phyloP scores from a whole-genome alignment of 164 flowering plant genomes.

The Macadamia tetraphylla region DNA sequence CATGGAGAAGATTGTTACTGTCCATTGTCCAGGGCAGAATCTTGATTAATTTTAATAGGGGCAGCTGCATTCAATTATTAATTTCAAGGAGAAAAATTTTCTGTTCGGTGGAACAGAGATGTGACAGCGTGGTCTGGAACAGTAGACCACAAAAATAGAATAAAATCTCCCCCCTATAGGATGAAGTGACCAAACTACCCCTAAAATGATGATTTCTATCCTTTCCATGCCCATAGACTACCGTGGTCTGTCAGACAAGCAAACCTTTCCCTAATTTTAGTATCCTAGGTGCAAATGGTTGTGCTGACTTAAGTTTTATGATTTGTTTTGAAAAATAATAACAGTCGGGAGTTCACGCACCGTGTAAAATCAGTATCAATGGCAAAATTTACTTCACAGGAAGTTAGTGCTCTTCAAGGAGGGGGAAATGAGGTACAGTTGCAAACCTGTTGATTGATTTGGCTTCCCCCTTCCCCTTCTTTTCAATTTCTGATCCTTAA shows the following conservation, averaged over 20 bases:
- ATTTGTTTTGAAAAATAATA: slow-evolving; percentile 1
- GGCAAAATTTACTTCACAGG: slow-evolving; percentile 96
- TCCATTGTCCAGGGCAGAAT: not conserved
- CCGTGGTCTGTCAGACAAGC: too few species aligned
- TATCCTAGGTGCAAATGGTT: too few species aligned
- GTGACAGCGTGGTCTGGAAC: too few species aligned
- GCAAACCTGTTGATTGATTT: not conserved
- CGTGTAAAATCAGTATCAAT: slow-evolving; percentile 94
- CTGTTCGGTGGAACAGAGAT: too few species aligned
- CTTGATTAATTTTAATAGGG: not conserved
- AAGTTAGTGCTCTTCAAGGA: slow-evolving; percentile 82
- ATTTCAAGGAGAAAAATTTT: too few species aligned
- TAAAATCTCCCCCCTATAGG: too few species aligned
- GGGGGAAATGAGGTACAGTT: slow-evolving; percentile 88
- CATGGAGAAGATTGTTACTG: not conserved
- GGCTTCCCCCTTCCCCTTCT: not conserved
- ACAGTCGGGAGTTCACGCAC: slow-evolving; percentile 96
- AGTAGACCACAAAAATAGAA: too few species aligned
- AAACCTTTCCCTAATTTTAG: not conserved
- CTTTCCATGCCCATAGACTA: too few species aligned
- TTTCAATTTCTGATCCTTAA: not conserved
- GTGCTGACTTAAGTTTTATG: slow-evolving; percentile 1
- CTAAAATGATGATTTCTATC: too few species aligned
- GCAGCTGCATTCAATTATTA: not conserved
- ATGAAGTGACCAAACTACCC: too few species aligned